Evolutionary conservation across 225 moss, liverwort and hornwort genomes (phyloP).

Genomic region (Ulota crispa): DNA sequence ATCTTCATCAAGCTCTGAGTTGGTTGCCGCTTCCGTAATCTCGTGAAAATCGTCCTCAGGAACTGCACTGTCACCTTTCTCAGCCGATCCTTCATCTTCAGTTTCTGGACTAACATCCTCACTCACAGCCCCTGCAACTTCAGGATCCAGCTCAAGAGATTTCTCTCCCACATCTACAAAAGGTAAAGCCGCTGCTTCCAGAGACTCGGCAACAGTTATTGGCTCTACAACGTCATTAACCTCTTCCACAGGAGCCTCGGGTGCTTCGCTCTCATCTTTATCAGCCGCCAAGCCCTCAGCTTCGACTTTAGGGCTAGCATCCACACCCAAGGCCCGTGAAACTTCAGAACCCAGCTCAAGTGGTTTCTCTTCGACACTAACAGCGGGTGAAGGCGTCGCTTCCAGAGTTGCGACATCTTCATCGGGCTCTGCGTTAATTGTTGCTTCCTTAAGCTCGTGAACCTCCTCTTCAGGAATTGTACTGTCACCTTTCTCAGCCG

Average conservation of each 20-base stretch:
- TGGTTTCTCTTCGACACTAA: slow-evolving; percentile 4
- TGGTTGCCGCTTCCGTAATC: not conserved
- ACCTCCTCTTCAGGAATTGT: not conserved
- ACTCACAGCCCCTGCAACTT: not conserved
- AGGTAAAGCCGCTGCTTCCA: slow-evolving; percentile 2
- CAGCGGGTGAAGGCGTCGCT: not conserved
- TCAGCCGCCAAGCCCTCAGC: not conserved
- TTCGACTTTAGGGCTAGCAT: not conserved
- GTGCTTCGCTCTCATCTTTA: not conserved
- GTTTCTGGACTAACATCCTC: not conserved
- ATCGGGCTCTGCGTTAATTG: not conserved
- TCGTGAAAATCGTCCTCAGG: slow-evolving; percentile 6
- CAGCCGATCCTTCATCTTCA: not conserved
- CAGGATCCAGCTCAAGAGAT: slow-evolving; percentile 1
- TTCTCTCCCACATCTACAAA: not conserved
- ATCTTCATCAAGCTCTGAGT: not conserved
- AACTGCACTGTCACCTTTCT: not conserved
- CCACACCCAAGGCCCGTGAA: not conserved
- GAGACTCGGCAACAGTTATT: not conserved
- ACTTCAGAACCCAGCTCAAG: slow-evolving; percentile 5
- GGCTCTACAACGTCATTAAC: slow-evolving; percentile 10
- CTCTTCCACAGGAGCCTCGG: slow-evolving; percentile 4
- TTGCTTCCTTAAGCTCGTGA: not conserved
- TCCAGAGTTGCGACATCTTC: not conserved
- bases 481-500: slow-evolving; percentile 1